Percentiles rank a stretch among this genome's conserved stretches.
Evolutionary conservation across 805 yeast genomes (phyloP).

Genomic region (Wickerhamiella siamensis): DNA sequence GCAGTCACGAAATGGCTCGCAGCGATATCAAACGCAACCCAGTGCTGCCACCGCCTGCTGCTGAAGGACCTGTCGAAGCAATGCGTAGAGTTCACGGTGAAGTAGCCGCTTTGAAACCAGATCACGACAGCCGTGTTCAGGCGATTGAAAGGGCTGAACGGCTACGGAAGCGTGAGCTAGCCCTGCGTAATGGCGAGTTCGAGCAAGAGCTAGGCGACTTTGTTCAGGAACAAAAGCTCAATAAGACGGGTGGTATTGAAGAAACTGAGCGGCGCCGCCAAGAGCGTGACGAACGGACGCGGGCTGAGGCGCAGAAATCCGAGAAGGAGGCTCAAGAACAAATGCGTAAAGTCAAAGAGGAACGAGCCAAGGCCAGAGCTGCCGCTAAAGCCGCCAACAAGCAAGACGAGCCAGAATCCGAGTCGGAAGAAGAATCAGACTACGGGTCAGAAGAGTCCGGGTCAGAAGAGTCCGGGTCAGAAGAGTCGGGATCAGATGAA

Average conservation of each 20-base stretch:
- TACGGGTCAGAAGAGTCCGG: background rate
- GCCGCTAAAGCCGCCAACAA: slow-evolving; percentile 5
- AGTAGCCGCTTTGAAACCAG: slow-evolving; percentile 64
- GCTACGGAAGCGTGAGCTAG: slow-evolving; percentile 56
- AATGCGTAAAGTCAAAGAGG: slow-evolving; percentile 12
- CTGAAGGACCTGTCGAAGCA: slow-evolving; percentile 13
- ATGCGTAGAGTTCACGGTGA: slow-evolving; percentile 52
- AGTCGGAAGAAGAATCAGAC: background rate
- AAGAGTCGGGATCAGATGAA: too few relatives aligned
- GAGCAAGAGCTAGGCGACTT: slow-evolving; percentile 76
- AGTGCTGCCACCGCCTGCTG: slow-evolving; percentile 25
- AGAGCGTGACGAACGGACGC: slow-evolving; percentile 48
- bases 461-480: background rate
- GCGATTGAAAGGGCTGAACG: slow-evolving; percentile 84
- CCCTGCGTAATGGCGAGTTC: slow-evolving; percentile 47
- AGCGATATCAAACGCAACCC: slow-evolving; percentile 31
- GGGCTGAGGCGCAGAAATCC: slow-evolving; percentile 30
- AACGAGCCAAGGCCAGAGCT: slow-evolving; percentile 9
- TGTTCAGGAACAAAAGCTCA: slow-evolving; percentile 63
- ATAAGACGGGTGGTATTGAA: slow-evolving; percentile 78
- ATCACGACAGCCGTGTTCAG: slow-evolving; percentile 71
- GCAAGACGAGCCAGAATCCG: slow-evolving; percentile 1
- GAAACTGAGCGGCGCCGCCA: slow-evolving; percentile 62
- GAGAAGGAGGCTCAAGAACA: slow-evolving; percentile 19
- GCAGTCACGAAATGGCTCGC: slow-evolving; percentile 17